Conservation (phyloP, 495 filamentous ascomycete genomes). For the Neurospora terricola region DNA sequence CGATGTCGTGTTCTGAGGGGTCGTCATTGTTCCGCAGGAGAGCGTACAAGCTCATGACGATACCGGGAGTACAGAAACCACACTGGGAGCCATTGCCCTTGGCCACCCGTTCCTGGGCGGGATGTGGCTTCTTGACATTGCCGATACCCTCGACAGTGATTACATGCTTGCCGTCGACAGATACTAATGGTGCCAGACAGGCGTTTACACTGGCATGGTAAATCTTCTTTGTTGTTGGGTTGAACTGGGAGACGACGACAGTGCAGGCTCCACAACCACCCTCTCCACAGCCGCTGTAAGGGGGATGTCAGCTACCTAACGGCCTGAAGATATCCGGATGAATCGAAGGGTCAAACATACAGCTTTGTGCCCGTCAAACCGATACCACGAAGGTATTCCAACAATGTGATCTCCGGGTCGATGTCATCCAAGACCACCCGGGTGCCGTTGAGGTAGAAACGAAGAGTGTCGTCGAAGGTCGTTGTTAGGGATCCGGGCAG, state of each 20-base stretch:
- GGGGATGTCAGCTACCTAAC: conserved; percentile 10
- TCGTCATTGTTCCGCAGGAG: conserved; percentile 63
- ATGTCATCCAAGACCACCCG: conserved; percentile 71
- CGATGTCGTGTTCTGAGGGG: conserved; percentile 64
- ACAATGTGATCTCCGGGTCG: conserved; percentile 84
- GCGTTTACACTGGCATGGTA: conserved; percentile 93
- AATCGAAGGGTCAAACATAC: conserved; percentile 15
- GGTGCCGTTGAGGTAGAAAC: conserved; percentile 95
- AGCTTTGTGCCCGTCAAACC: conserved; percentile 70
- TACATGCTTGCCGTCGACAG: conserved; percentile 95
- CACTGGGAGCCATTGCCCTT: conserved; percentile 60
- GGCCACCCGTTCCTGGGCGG: conserved; percentile 84
- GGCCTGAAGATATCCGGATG: conserved; percentile 3
- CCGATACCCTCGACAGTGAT: conserved; percentile 98
- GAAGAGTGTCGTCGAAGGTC: conserved; percentile 43
- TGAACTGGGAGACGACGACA: conserved; percentile 86
- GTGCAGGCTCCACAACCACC: conserved; percentile 97
- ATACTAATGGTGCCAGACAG: conserved; percentile 83
- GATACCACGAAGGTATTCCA: conserved; percentile 86
- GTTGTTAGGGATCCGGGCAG: conserved; percentile 22
- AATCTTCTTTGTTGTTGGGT: conserved; percentile 79
- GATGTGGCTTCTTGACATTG: conserved; percentile 76
- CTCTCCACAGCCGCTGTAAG: conserved; percentile 74
- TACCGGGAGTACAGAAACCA: conserved; percentile 91
- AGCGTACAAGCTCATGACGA: conserved; percentile 91